Base-by-base conservation (phyloP, 2,329 filamentous ascomycete genomes). In the Knoxdaviesia proteae region DNA sequence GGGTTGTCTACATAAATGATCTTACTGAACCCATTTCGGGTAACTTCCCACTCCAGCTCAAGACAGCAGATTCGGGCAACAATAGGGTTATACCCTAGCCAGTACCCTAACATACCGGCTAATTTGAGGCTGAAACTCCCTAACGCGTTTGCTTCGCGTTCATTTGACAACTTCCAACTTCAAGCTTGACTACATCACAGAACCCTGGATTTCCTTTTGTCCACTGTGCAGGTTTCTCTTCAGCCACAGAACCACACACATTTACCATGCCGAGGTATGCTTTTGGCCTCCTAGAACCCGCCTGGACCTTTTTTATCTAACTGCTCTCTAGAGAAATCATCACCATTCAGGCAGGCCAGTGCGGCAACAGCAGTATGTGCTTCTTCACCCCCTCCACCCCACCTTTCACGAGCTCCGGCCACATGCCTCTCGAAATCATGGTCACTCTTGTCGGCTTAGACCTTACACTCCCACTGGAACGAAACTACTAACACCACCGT, bases 341-440 rank as follows among this genome's bases (percentile, higher is more conserved):
- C 62, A 98, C 92, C 48, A 81, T 98, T 54, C 90, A 98, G 65
- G 88, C 92, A 50, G 90, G 90, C 72, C 90, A 96, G 64, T 96
- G 90, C 71, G 90, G 88, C 73, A 96, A 96, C 67, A 94, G 87
- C 75, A 88, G 87, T 94, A 59, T 69, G 83, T 81, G 48, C 49
- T 32, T 10, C 42, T 29, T 45, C 36, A 34, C 30, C 11, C 47
- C 46, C 51, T 48, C 45, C 43, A 48, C 46, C 42, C 50, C 46
- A 44, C 47, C 42, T 46, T 30, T n/a, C 20, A 20, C 20, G 31
- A 42, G 34, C 41, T 37, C 4, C 7, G 29, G 8, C 11, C 5
- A 35, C 20, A 37, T 31, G 32, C 37, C 32, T 36, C 20, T 20
- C 20, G 20, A 3, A 20, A 20, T 3, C 20, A 20, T 2, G 20